phyloP scores from a whole-genome alignment of 202 grass and related monocot genomes.

The Carex arenaria region DNA sequence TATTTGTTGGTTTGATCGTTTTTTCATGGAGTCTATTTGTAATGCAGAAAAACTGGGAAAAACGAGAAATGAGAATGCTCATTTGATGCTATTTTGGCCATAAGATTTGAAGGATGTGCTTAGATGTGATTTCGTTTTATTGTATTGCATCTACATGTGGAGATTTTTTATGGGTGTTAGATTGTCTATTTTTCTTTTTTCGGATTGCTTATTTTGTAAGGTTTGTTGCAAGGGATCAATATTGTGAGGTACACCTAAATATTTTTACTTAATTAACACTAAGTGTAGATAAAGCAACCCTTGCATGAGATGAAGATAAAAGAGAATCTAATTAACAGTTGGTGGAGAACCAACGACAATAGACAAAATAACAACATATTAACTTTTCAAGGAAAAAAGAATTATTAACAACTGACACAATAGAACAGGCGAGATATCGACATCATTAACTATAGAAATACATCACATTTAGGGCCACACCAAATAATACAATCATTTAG shows the following conservation, averaged over 20 bases:
- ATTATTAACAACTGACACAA: not conserved
- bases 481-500: too few species aligned
- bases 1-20: not conserved
- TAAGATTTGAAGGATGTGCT: not conserved
- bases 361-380: not conserved
- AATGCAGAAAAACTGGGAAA: constrained; percentile 50
- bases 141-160: not conserved
- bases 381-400: not conserved
- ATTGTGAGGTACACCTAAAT: constrained; percentile 61
- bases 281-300: constrained; percentile 31
- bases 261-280: constrained; percentile 29
- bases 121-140: constrained; percentile 8
- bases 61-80: constrained; percentile 46
- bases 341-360: not conserved
- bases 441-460: not conserved
- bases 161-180: constrained; percentile 19
- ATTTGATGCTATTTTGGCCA: constrained; percentile 23
- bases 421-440: not conserved
- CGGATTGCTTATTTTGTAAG: constrained; percentile 35
- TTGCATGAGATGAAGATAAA: constrained; percentile 1
- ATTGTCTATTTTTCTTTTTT: constrained; percentile 20
- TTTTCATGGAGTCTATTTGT: constrained; percentile 6
- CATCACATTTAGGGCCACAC: too few species aligned
- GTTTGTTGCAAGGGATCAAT: constrained; percentile 28
- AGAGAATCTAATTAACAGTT: not conserved